Conservation (phyloP, 1,284 basidiomycete species). For the Porogramme epimiltina region DNA sequence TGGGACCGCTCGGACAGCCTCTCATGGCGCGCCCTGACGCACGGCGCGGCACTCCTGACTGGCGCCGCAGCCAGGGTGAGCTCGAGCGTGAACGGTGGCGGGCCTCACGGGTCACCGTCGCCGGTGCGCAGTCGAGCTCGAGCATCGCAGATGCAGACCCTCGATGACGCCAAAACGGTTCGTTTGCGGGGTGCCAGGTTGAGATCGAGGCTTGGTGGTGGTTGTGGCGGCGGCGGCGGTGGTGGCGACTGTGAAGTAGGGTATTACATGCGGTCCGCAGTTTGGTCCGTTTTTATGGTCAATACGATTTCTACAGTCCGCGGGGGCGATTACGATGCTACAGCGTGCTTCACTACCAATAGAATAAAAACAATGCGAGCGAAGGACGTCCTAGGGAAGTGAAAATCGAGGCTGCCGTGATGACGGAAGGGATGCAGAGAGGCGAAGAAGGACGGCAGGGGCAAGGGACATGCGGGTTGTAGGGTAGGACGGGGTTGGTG, state of each 20-base stretch:
- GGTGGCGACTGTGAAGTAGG: too few species aligned
- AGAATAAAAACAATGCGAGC: constrained; percentile 12
- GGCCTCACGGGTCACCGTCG: constrained; percentile 42
- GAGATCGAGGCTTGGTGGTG: too few species aligned
- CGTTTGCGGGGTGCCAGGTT: too few species aligned
- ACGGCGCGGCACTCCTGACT: constrained; percentile 36
- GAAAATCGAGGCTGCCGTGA: neutral
- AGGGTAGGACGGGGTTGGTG: neutral
- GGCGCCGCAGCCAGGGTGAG: constrained; percentile 47
- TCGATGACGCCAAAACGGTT: too few species aligned
- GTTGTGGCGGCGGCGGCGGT: too few species aligned
- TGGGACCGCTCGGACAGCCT: constrained; percentile 43
- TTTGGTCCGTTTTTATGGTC: neutral
- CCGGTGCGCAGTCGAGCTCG: neutral
- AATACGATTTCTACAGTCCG: constrained; percentile 19
- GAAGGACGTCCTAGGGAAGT: constrained; percentile 4
- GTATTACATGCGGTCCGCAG: too few species aligned
- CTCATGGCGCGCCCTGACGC: constrained; percentile 26
- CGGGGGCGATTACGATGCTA: constrained; percentile 21
- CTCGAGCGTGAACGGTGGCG: constrained; percentile 48
- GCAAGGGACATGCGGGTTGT: neutral
- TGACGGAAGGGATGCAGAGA: neutral
- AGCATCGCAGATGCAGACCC: too few species aligned
- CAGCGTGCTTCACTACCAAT: constrained; percentile 23
- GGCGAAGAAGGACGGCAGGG: neutral